Percentiles rank a stretch among this genome's conserved stretches.
These are phyloP conservation scores for Microcyclosporella mali DNA, from an alignment of 2,329 filamentous ascomycete genomes.

Conservation along the genomic window DNA sequence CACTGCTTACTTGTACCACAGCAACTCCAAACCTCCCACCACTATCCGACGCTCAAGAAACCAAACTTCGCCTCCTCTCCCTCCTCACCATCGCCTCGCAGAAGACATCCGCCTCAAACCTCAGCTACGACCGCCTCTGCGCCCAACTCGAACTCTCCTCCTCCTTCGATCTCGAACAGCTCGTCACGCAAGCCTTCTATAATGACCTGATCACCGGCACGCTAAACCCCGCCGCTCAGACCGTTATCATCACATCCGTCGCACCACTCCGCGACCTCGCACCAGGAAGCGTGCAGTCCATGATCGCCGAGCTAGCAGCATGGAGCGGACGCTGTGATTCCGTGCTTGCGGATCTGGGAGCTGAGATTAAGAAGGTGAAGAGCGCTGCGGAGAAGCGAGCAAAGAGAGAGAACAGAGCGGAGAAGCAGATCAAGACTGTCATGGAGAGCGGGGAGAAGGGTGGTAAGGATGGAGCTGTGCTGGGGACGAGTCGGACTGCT, in stretches of 20 bases:
- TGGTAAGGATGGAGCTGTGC: constrained; percentile 4
- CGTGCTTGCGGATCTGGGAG: constrained; percentile 69
- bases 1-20: constrained; percentile 25
- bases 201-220: constrained; percentile 73
- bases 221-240: constrained; percentile 69
- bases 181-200: constrained; percentile 85
- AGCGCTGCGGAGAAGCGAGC: constrained; percentile 36
- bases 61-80: constrained; percentile 86
- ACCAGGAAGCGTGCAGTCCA: constrained; percentile 62
- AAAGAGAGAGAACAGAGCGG: constrained; percentile 38
- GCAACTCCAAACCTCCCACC: constrained; percentile 55
- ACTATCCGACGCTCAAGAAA: constrained; percentile 64
- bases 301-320: constrained; percentile 61
- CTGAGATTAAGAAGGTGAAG: constrained; percentile 64
- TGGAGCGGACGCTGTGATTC: constrained; percentile 76
- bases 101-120: constrained; percentile 39
- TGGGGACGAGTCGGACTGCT: constrained; percentile 6
- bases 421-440: constrained; percentile 33
- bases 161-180: constrained; percentile 68
- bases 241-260: constrained; percentile 71
- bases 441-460: constrained; percentile 20
- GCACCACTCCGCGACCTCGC: constrained; percentile 80
- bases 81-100: constrained; percentile 73
- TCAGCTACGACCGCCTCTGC: constrained; percentile 69
- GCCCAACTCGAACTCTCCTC: constrained; percentile 60